Conservation (phyloP, 495 filamentous ascomycete genomes). For the Penicillium robsamsonii region DNA sequence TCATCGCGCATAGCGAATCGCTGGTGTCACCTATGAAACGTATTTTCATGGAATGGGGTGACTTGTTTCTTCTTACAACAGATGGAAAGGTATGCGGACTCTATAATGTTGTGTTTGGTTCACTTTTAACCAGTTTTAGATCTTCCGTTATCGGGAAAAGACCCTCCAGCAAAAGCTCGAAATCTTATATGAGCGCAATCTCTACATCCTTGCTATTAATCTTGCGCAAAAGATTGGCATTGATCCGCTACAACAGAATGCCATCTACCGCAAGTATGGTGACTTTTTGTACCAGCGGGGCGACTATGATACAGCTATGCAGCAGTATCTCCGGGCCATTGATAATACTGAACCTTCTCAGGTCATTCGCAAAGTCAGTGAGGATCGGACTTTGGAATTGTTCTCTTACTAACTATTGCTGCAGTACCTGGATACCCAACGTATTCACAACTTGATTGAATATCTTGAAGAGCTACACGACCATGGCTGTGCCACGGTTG, state of each 20-base stretch:
- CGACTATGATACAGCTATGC: constrained; percentile 96
- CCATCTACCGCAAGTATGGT: constrained; percentile 90
- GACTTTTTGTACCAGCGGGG: constrained; percentile 94
- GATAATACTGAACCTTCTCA: constrained; percentile 93
- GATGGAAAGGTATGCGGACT: constrained; percentile 73
- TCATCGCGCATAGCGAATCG: constrained; percentile 85
- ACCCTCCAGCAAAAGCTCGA: constrained; percentile 86
- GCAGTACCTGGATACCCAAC: constrained; percentile 88
- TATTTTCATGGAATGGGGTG: constrained; percentile 86
- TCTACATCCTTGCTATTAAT: constrained; percentile 89
- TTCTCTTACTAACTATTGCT: constrained; percentile 19
- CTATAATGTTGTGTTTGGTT: background rate
- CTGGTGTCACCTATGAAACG: constrained; percentile 73
- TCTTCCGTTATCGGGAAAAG: constrained; percentile 91
- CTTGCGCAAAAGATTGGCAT: constrained; percentile 84
- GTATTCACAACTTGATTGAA: constrained; percentile 95
- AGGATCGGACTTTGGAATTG: background rate
- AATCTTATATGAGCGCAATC: constrained; percentile 88
- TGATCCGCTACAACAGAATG: constrained; percentile 75
- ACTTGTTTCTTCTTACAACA: constrained; percentile 79
- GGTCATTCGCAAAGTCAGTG: constrained; percentile 77
- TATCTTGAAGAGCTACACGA: constrained; percentile 97
- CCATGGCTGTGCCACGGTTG: constrained; percentile 88
- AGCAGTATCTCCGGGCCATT: constrained; percentile 94
- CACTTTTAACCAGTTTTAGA: constrained; percentile 42